Conservation (phyloP, 106 monocot species). For the Dendrobium catenatum region DNA sequence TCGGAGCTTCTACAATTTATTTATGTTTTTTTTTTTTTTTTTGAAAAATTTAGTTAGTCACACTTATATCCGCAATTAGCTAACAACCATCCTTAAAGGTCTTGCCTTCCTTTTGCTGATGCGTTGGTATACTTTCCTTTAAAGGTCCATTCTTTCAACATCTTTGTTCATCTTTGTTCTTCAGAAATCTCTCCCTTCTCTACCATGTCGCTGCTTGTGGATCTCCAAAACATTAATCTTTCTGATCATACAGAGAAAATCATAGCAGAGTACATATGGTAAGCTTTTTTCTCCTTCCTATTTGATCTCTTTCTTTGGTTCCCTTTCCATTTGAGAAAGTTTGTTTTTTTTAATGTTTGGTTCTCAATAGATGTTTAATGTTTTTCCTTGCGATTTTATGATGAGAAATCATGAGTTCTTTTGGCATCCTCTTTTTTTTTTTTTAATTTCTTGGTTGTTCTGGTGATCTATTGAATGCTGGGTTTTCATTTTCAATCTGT, state of each 20-base stretch:
- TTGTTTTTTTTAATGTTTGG: neutral
- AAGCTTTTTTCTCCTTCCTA: neutral
- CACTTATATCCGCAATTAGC: too few relatives aligned
- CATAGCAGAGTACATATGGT: conserved; percentile 4
- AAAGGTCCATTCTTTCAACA: neutral
- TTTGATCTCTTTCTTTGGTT: neutral
- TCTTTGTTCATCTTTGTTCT: neutral
- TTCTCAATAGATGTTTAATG: neutral
- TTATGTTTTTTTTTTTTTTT: too few relatives aligned
- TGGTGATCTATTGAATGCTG: neutral
- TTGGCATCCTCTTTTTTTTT: neutral
- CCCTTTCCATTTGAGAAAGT: neutral
- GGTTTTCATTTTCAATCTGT: neutral
- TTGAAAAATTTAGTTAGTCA: too few relatives aligned
- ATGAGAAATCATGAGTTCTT: neutral
- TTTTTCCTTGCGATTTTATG: neutral
- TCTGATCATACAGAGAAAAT: neutral
- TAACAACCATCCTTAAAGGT: too few relatives aligned
- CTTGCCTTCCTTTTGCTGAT: too few relatives aligned
- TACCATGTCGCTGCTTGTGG: neutral
- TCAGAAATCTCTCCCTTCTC: neutral
- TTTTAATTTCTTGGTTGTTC: neutral
- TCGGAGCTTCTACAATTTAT: too few relatives aligned
- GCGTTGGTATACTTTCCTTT: too few relatives aligned
- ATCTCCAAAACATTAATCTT: neutral